Evolutionary conservation across 2,329 filamentous ascomycete species (phyloP).

Genomic region (Fusarium decemcellulare): DNA sequence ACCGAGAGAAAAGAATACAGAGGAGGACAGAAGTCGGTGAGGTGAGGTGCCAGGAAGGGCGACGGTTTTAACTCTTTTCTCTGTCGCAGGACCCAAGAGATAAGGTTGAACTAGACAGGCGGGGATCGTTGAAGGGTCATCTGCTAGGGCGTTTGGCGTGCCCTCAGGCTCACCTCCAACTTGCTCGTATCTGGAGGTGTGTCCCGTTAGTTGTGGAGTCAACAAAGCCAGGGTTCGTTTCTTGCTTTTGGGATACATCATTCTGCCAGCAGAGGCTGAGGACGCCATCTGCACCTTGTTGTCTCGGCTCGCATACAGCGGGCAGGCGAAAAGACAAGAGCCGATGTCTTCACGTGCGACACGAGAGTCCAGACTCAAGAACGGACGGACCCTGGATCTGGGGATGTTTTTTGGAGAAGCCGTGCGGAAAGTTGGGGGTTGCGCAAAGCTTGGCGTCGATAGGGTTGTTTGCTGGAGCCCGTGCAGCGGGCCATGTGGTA

Average conservation of each 20-base stretch:
- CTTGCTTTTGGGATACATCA: too few species aligned
- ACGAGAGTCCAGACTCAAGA: not conserved
- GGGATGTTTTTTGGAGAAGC: not conserved
- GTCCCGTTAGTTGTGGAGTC: constrained; percentile 8
- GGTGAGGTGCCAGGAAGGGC: not conserved
- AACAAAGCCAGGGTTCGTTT: too few species aligned
- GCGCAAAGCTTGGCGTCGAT: too few species aligned
- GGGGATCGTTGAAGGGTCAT: not conserved
- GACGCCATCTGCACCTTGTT: too few species aligned
- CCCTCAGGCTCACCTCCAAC: constrained; percentile 1
- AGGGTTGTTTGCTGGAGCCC: too few species aligned
- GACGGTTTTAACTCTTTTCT: constrained; percentile 4
- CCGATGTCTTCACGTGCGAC: too few species aligned
- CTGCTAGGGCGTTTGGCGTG: not conserved
- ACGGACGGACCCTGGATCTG: not conserved
- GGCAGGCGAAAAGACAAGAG: too few species aligned
- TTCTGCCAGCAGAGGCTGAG: too few species aligned
- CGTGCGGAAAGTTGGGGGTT: not conserved
- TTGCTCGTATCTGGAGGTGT: not conserved
- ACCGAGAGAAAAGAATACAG: not conserved
- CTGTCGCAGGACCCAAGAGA: not conserved
- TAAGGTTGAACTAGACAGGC: not conserved
- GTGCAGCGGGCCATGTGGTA: too few species aligned
- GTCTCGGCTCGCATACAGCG: too few species aligned
- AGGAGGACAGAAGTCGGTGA: constrained; percentile 6